These are phyloP conservation scores for Yueomyces sp. DNA, from an alignment of 805 yeast genomes.

Conservation along the genomic window DNA sequence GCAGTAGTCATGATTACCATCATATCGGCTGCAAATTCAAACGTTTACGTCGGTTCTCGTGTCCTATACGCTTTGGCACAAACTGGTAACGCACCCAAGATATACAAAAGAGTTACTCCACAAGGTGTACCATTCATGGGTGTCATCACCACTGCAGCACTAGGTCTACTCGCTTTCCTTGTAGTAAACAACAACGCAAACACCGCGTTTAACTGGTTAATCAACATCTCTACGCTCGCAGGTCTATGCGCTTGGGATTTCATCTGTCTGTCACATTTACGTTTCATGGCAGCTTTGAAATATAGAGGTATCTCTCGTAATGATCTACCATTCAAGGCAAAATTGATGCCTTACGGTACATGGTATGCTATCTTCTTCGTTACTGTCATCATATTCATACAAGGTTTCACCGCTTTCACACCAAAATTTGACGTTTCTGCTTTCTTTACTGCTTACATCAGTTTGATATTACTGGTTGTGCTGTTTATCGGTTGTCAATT, in stretches of 20 bases:
- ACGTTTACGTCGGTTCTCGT: conserved; percentile 60
- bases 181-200: conserved; percentile 38
- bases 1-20: conserved; percentile 56
- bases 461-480: conserved; percentile 45
- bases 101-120: conserved; percentile 31
- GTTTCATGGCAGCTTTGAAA: conserved; percentile 56
- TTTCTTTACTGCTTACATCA: conserved; percentile 62
- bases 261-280: conserved; percentile 48
- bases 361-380: conserved; percentile 47
- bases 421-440: conserved; percentile 34
- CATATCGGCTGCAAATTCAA: conserved; percentile 70
- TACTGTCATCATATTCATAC: conserved; percentile 46
- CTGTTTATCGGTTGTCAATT: conserved; percentile 44
- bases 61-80: conserved; percentile 53
- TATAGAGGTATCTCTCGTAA: conserved; percentile 53
- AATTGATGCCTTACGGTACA: conserved; percentile 54
- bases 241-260: conserved; percentile 65
- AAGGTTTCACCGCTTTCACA: conserved; percentile 59
- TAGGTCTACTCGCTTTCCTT: conserved; percentile 55
- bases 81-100: conserved; percentile 41
- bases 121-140: conserved; percentile 50
- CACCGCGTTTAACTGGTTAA: conserved; percentile 56
- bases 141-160: conserved; percentile 42
- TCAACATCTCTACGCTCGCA: conserved; percentile 65
- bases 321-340: conserved; percentile 61